phyloP scores from a whole-genome alignment of 495 filamentous ascomycete species.

The Tuber microsphaerosporum region DNA sequence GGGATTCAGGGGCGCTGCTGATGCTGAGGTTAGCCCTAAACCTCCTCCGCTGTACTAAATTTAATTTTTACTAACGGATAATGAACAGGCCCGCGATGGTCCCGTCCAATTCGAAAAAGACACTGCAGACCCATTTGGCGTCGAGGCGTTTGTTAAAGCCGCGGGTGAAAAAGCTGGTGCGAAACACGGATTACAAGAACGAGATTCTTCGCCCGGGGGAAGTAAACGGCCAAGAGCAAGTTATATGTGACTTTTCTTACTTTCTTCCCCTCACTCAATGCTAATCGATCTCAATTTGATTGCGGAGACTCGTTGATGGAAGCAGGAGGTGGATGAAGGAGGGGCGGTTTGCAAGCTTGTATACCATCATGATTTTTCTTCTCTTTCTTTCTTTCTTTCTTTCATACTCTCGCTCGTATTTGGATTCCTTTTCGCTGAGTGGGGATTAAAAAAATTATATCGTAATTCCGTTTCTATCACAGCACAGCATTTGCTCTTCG shows the following conservation, averaged over 20 bases:
- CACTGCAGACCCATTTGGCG: slow-evolving; percentile 72
- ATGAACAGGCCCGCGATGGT: slow-evolving; percentile 62
- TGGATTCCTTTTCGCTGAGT: background rate
- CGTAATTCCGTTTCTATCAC: background rate
- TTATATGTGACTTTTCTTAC: slow-evolving; percentile 14
- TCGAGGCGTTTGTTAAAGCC: slow-evolving; percentile 80
- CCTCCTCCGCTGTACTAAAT: slow-evolving; percentile 4
- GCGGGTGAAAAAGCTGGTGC: slow-evolving; percentile 53
- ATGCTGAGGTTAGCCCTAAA: slow-evolving; percentile 63
- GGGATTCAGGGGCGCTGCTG: slow-evolving; percentile 72
- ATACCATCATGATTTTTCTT: background rate
- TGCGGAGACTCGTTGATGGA: background rate
- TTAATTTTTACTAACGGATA: slow-evolving; percentile 31
- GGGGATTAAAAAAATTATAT: slow-evolving; percentile 2
- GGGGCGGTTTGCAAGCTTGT: background rate
- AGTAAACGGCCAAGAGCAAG: slow-evolving; percentile 22
- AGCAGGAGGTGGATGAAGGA: background rate
- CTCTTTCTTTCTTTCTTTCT: background rate
- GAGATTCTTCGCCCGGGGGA: slow-evolving; percentile 44
- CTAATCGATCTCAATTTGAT: background rate
- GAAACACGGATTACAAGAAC: slow-evolving; percentile 77
- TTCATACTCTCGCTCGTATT: background rate
- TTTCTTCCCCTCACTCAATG: background rate
- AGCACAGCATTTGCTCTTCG: background rate
- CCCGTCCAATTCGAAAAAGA: slow-evolving; percentile 99